Evolutionary conservation across 2,329 filamentous ascomycete species (phyloP), one percentile per base, ranked within the genome.

Genomic region (Madurella mycetomatis): DNA sequence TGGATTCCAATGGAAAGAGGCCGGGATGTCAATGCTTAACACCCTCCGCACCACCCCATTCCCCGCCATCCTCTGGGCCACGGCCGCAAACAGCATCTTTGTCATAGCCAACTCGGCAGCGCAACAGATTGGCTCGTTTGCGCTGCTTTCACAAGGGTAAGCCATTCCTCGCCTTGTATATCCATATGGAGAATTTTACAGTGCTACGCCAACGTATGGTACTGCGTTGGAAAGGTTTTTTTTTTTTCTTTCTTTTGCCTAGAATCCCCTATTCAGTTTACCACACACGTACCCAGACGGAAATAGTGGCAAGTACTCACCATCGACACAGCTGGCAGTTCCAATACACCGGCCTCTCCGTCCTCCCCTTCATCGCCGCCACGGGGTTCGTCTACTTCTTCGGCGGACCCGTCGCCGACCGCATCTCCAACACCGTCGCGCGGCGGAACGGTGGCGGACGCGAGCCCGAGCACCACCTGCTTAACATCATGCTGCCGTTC

Each of bases 381-480:
- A 58, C 58, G n/a, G 50, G 53, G 9, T 34, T 62, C 25, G 59
- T 64, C 9, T 60, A 54, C 43, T 12, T 69, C 9, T 57, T 70
- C 17, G 65, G 61, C 0, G 67, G 68, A 1, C 66, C 63, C 5
- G 53, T 68, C 2, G 69, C 66, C 5, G 69, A 68, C 42, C 55
- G 53, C 8, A 51, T 67, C 8, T 59, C 66, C 31, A 68, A 68
- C 18, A 55, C 55, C 7, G 57, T 69, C 8, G 66, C 69, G n/a
- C 60, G 58, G 16, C 62, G 60, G 55, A 64, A 60, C 46, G 60
- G 61, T 42, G 62, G 60, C 47, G 41, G 51, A 1, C 65, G 69
- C 19, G 64, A 70, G 56, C 64, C 69, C 11, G 69, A 72, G 57
- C 65, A 67, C 47, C 66, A 66, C 42, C 65, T 70, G 11, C 60